Conservation (phyloP, 2,329 filamentous ascomycete species). For the Fusarium heterosporum region DNA sequence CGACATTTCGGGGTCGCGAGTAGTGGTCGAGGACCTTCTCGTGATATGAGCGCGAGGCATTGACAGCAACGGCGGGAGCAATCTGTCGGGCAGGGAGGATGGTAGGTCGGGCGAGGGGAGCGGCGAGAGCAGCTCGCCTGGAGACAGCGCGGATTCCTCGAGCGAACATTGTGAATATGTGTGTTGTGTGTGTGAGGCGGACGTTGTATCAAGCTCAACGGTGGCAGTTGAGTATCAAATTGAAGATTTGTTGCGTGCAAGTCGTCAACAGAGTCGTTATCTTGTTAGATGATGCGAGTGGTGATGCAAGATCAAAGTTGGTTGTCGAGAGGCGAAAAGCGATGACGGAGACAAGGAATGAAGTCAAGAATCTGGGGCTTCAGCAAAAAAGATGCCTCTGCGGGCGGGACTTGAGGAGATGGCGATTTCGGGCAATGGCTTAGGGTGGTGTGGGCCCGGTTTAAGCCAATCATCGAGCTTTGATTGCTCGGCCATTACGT, state of each 20-base stretch:
- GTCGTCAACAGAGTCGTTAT: slow-evolving; percentile 8
- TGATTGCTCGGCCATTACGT: slow-evolving; percentile 51
- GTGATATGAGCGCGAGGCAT: slow-evolving; percentile 62
- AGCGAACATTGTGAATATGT: slow-evolving; percentile 58
- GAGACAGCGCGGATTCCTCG: slow-evolving; percentile 59
- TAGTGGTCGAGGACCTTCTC: slow-evolving; percentile 66
- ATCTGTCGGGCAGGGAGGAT: slow-evolving; percentile 56
- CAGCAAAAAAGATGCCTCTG: slow-evolving; percentile 46
- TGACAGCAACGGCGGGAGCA: slow-evolving; percentile 55
- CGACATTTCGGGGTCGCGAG: slow-evolving; percentile 66
- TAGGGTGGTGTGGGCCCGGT: slow-evolving; percentile 33
- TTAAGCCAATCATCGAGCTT: slow-evolving; percentile 40
- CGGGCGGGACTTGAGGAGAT: slow-evolving; percentile 47
- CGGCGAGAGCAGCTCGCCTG: slow-evolving; percentile 57
- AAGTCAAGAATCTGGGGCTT: slow-evolving; percentile 39
- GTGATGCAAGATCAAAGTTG: slow-evolving; percentile 31
- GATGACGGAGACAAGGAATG: slow-evolving; percentile 41
- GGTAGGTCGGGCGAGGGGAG: slow-evolving; percentile 54
- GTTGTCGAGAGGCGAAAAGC: slow-evolving; percentile 40
- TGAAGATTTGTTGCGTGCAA: slow-evolving; percentile 12
- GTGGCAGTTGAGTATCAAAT: slow-evolving; percentile 8
- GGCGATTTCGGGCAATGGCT: slow-evolving; percentile 48
- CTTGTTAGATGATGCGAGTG: neutral
- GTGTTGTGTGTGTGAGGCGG: slow-evolving; percentile 8
- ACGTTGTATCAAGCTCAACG: slow-evolving; percentile 16